Evolutionary conservation across 148 eudicot species (phyloP).

Genomic region (Camellia sinensis): DNA sequence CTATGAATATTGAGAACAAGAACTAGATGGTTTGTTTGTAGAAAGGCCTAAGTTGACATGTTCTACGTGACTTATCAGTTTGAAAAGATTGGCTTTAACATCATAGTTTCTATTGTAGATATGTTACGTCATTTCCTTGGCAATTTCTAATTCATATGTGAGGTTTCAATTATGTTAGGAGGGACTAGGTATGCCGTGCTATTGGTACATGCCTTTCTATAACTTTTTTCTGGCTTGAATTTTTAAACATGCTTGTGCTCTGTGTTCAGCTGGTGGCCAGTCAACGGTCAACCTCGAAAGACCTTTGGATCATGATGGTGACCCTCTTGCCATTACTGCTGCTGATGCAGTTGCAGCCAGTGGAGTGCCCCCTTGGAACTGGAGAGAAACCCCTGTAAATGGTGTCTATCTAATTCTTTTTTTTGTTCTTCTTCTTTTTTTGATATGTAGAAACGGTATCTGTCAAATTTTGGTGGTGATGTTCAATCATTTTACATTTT

Average conservation of each 20-base stretch:
- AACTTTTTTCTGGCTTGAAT: not conserved
- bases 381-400: conserved; percentile 65
- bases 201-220: not conserved
- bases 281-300: conserved; percentile 56
- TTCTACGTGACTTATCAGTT: not conserved
- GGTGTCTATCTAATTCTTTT: conserved; percentile 33
- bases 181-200: not conserved
- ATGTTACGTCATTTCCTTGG: not conserved
- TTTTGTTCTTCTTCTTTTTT: not conserved
- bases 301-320: conserved; percentile 58
- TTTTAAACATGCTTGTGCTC: conserved; percentile 17
- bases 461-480: not conserved
- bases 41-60: too few species aligned
- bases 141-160: not conserved
- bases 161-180: too few species aligned
- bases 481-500: not conserved
- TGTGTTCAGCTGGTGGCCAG: conserved; percentile 45
- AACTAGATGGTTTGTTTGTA: too few species aligned
- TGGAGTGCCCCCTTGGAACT: conserved; percentile 64
- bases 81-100: not conserved
- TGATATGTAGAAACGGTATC: not conserved
- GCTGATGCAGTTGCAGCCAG: conserved; percentile 54
- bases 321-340: conserved; percentile 68
- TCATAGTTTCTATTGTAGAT: not conserved
- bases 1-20: too few species aligned